Evolutionary conservation across 192 early-diverging fungal genomes (phyloP).

Genomic region (Coemansia sp.): DNA sequence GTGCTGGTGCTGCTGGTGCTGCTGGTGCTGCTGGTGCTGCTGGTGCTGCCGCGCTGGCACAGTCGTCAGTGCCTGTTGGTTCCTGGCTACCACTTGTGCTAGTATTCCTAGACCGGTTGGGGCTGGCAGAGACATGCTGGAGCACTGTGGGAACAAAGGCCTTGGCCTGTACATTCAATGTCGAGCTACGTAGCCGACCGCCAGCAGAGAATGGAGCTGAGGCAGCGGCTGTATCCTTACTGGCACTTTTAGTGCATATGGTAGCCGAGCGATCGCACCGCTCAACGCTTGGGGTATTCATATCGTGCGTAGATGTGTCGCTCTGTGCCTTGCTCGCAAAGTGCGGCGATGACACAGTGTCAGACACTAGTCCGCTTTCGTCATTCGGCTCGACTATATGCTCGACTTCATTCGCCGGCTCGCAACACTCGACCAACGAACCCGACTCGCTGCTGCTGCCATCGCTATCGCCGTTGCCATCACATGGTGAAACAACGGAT

Average conservation of each 20-base stretch:
- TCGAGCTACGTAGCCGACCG: constrained; percentile 33
- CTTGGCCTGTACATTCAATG: constrained; percentile 37
- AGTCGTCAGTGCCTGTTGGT: neutral
- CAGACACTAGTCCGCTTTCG: neutral
- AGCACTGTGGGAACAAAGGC: constrained; percentile 32
- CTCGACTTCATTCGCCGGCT: neutral
- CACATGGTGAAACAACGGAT: neutral
- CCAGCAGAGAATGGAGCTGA: neutral
- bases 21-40: neutral
- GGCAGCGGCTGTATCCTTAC: neutral
- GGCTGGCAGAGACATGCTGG: neutral
- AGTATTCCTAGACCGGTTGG: constrained; percentile 1
- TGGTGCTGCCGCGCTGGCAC: constrained; percentile 4
- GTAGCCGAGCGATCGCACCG: constrained; percentile 5
- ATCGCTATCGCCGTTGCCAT: neutral
- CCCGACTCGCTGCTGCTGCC: neutral
- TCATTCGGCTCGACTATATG: neutral
- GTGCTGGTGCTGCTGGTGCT: constrained; percentile 1
- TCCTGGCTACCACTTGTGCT: constrained; percentile 15
- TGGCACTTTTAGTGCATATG: neutral
- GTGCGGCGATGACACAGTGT: no score
- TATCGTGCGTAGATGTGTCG: neutral
- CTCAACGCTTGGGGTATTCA: neutral
- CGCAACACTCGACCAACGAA: neutral
- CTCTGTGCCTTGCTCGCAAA: neutral